A percentile compares a stretch with the other conserved stretches of the same genome.
Conservation (phyloP, 2,329 filamentous ascomycete genomes). For the Xylaria polymorpha region DNA sequence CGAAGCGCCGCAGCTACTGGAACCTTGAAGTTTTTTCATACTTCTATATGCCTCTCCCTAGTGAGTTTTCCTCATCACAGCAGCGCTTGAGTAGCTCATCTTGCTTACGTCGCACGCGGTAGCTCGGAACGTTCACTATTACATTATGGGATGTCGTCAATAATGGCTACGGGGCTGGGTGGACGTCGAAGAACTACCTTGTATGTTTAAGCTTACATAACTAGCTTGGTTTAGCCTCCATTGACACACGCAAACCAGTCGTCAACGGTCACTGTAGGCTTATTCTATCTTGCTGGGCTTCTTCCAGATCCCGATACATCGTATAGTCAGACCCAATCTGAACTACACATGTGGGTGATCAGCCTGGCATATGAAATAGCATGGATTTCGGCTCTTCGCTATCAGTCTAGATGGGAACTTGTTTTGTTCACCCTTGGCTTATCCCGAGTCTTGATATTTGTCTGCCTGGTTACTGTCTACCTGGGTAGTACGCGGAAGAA, state of each 20-base stretch:
- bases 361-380: background rate
- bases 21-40: background rate
- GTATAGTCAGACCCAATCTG: background rate
- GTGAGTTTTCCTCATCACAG: background rate
- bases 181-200: background rate
- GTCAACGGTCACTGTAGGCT: background rate
- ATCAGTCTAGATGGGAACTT: background rate
- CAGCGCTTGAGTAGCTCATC: background rate
- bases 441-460: background rate
- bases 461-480: background rate
- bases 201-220: background rate
- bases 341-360: background rate
- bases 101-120: background rate
- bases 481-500: background rate
- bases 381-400: background rate
- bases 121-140: background rate
- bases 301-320: slow-evolving; percentile 5
- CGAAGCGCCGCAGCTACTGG: background rate
- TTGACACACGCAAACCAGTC: background rate
- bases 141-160: background rate
- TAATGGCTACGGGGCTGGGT: background rate
- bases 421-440: background rate
- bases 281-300: slow-evolving; percentile 1
- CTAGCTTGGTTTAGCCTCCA: background rate
- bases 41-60: background rate